phyloP scores from a whole-genome alignment of 2,329 filamentous ascomycete species.

The Phyllosticta citribraziliensis region DNA sequence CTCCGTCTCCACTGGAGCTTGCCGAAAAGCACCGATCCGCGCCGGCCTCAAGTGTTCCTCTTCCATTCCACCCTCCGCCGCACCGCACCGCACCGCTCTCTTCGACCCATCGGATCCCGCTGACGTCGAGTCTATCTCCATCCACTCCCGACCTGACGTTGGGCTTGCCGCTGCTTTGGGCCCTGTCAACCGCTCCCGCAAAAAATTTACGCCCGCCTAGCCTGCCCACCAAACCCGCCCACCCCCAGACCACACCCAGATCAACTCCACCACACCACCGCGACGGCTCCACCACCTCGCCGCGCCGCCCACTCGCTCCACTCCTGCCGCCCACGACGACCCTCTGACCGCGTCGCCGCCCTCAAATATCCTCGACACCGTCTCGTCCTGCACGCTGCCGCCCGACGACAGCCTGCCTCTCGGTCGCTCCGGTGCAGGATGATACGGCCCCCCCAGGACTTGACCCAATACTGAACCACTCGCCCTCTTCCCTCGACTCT shows the following conservation, averaged over 20 bases:
- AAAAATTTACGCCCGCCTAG: slow-evolving; percentile 5
- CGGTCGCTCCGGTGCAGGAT: slow-evolving; percentile 19
- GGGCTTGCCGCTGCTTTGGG: slow-evolving; percentile 3
- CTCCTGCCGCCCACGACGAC: slow-evolving; percentile 4
- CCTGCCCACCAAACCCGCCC: slow-evolving; percentile 1
- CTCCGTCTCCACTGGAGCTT: slow-evolving; percentile 9
- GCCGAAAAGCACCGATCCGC: slow-evolving; percentile 9
- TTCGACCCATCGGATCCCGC: slow-evolving; percentile 7
- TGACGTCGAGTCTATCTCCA: slow-evolving; percentile 3
- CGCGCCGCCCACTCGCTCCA: background rate
- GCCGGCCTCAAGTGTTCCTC: slow-evolving; percentile 4
- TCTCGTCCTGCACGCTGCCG: slow-evolving; percentile 1
- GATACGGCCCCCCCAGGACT: slow-evolving; percentile 16
- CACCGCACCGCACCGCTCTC: too few species aligned
- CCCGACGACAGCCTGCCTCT: slow-evolving; percentile 7
- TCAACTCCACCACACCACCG: slow-evolving; percentile 6
- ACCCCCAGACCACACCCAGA: background rate
- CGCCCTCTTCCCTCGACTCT: background rate
- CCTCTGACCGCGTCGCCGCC: background rate
- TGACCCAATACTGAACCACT: background rate
- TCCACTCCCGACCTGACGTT: background rate
- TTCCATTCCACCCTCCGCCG: background rate
- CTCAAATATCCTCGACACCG: slow-evolving; percentile 1
- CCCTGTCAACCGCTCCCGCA: background rate
- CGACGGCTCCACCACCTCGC: slow-evolving; percentile 2